Conservation (phyloP, 139 green algal species). For the Picochlorum sp. region DNA sequence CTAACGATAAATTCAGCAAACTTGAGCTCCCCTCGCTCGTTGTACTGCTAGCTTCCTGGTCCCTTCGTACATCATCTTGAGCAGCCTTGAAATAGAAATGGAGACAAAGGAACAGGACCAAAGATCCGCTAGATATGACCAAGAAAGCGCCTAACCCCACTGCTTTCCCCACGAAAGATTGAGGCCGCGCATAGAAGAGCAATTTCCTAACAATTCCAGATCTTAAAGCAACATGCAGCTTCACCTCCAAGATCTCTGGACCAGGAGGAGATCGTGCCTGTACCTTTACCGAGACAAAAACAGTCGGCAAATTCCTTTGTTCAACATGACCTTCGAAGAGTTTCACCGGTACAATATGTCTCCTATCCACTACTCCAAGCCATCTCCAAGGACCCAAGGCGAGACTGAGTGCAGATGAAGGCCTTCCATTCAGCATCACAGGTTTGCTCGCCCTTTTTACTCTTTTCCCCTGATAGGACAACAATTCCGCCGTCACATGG, state of each 20-base stretch:
- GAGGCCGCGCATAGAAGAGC: constrained; percentile 18
- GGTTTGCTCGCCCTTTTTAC: constrained; percentile 9
- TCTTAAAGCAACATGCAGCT: constrained; percentile 12
- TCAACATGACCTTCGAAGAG: constrained; percentile 27
- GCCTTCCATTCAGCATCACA: constrained; percentile 11
- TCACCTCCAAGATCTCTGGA: constrained; percentile 16
- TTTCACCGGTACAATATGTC: constrained; percentile 7
- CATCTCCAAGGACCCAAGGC: neutral
- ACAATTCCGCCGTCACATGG: constrained; percentile 22
- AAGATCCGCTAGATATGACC: constrained; percentile 1
- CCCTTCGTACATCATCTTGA: no score
- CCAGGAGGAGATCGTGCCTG: constrained; percentile 6
- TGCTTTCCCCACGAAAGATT: constrained; percentile 3
- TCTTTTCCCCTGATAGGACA: constrained; percentile 9
- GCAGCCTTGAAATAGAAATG: no score
- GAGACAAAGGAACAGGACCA: neutral
- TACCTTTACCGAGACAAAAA: constrained; percentile 7
- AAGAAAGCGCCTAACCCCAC: neutral
- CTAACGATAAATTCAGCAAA: no score
- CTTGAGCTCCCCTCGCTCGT: no score
- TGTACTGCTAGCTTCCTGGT: no score
- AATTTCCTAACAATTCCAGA: constrained; percentile 10
- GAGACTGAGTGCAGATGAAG: neutral
- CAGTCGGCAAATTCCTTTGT: constrained; percentile 12
- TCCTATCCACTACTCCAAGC: neutral